These are phyloP conservation scores for Misopates orontium DNA, from an alignment of 257 asterid species.

Conservation along the genomic window DNA sequence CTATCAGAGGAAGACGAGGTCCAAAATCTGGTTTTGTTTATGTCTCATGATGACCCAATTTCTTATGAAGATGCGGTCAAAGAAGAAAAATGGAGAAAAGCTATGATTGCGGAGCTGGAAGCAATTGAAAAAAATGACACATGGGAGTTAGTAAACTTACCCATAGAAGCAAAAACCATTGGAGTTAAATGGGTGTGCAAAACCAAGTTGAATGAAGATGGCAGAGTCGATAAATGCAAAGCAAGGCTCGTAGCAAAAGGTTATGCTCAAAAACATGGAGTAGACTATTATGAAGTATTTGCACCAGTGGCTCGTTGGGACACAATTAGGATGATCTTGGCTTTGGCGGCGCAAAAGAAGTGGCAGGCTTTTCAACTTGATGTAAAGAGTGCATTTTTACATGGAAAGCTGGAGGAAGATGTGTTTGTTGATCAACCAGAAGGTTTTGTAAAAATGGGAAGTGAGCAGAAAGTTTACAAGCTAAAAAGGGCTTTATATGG, in stretches of 20 bases:
- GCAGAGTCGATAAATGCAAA: no score
- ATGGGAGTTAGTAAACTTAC: slow-evolving; percentile 14
- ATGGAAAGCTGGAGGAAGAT: slow-evolving; percentile 1
- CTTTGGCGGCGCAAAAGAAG: neutral
- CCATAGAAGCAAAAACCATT: neutral
- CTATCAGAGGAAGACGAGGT: no score
- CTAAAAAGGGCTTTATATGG: neutral
- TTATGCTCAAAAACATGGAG: no score
- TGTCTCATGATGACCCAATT: no score
- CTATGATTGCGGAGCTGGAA: neutral
- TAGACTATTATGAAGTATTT: slow-evolving; percentile 8
- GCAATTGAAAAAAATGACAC: slow-evolving; percentile 9
- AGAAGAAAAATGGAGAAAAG: neutral
- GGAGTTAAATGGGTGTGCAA: slow-evolving; percentile 21
- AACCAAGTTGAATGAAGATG: no score
- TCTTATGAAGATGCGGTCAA: neutral
- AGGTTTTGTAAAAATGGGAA: neutral
- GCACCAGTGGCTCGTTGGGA: slow-evolving; percentile 14
- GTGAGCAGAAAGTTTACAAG: slow-evolving; percentile 5
- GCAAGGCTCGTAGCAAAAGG: no score
- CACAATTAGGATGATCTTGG: slow-evolving; percentile 1
- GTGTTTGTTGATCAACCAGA: neutral
- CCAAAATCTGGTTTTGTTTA: no score
- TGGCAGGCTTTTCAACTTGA: slow-evolving; percentile 24
- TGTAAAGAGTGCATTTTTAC: slow-evolving; percentile 1